Evolutionary conservation across 1,139 yeast genomes (phyloP), one percentile per base, ranked within the genome.

Genomic region (Candida tetrigidarum): DNA sequence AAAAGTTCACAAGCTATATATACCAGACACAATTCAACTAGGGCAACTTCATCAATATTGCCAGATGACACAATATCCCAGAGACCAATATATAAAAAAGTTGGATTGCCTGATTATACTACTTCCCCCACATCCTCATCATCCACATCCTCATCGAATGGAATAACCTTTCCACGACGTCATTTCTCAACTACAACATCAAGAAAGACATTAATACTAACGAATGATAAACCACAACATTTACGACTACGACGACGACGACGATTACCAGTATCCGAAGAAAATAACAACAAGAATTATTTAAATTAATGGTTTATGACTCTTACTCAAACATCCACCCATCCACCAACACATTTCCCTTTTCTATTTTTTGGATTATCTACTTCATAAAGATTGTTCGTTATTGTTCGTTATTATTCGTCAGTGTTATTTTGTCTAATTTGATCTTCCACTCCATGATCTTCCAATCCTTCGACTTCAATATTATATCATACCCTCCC

Each of bases 231-330:
- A 27, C 14, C 11, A 12, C 25, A 26, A n/a, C 22, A 14, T n/a
- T 5, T 22, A 2, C 8, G 16, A 33, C 5, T n/a, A 19, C n/a
- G 16, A 33, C 34, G 34, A 30, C 34, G 19, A 30, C 20, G 20
- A 30, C 34, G 16, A 30, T 14, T 16, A 6, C 34, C 14, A 30
- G 20, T 10, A 6, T 18, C 7, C 4, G 12, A 30, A 6, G 11
- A 15, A 12, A 8, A 30, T n/a, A n/a, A n/a, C n/a, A n/a, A 33
- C n/a, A n/a, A n/a, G 16, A 18, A 19, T 28, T 14, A 12, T 16
- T 12, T 28, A 28, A 28, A 28, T 28, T 28, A 28, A 28, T 28
- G 32, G 32, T 28, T 28, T 28, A 28, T 28, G 32, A 28, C 5
- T 22, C 25, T 22, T 22, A 22, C n/a, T n/a, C n/a, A n/a, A n/a